These are phyloP conservation scores for Musa balbisiana DNA, from an alignment of 202 grass and related monocot genomes.

Conservation along the genomic window DNA sequence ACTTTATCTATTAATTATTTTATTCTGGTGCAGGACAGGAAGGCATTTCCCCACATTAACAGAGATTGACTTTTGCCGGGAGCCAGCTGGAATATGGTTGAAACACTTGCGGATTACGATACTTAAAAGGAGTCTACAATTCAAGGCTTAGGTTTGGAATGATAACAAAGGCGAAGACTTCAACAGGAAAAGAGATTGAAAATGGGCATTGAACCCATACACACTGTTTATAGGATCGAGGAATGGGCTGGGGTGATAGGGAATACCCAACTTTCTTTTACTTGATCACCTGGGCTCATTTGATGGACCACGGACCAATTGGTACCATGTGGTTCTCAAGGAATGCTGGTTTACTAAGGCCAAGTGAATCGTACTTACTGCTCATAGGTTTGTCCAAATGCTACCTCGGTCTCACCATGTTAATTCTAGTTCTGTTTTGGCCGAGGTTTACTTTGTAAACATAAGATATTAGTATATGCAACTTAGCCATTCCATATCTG, in stretches of 20 bases:
- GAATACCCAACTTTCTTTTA: neutral
- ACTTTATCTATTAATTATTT: neutral
- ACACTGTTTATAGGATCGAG: slow-evolving; percentile 6
- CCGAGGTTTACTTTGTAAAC: no score
- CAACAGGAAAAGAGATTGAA: slow-evolving; percentile 9
- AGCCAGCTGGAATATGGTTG: slow-evolving; percentile 10
- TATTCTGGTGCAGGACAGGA: neutral
- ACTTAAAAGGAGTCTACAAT: slow-evolving; percentile 9
- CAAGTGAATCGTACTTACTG: neutral
- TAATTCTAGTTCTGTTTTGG: no score
- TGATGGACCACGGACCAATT: neutral
- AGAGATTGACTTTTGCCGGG: slow-evolving; percentile 13
- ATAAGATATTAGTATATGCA: no score
- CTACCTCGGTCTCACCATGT: no score
- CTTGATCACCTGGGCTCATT: neutral
- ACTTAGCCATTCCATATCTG: no score
- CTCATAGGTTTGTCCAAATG: no score
- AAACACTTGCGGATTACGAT: slow-evolving; percentile 13
- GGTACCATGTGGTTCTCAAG: neutral
- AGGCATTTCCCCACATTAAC: slow-evolving; percentile 1
- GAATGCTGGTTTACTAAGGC: neutral
- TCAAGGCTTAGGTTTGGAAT: slow-evolving; percentile 16
- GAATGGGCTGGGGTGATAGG: slow-evolving; percentile 6
- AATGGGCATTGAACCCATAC: slow-evolving; percentile 2
- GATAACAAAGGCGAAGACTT: slow-evolving; percentile 10